Percentiles rank a stretch among this genome's conserved stretches.
Evolutionary conservation across 2,329 filamentous ascomycete genomes (phyloP).

Genomic region (Graphilbum ipis-grandicollis): DNA sequence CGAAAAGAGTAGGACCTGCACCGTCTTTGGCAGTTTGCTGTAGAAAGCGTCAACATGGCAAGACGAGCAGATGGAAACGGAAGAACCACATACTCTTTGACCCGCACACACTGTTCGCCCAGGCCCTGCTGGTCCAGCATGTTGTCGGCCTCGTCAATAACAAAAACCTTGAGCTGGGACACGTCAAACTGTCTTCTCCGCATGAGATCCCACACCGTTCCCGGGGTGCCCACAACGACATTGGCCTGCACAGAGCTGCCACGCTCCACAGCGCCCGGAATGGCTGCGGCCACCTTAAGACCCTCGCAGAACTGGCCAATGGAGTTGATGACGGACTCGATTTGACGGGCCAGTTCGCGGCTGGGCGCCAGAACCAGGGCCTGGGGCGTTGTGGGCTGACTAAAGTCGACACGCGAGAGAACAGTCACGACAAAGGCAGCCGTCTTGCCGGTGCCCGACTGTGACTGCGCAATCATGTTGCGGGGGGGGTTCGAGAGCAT

Average conservation of each 20-base stretch:
- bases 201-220: conserved; percentile 79
- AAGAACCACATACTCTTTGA: conserved; percentile 58
- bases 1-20: conserved; percentile 91
- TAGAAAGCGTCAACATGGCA: background rate
- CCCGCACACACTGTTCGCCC: conserved; percentile 83
- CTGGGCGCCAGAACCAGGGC: conserved; percentile 81
- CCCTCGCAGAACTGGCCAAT: conserved; percentile 74
- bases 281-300: conserved; percentile 61
- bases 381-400: conserved; percentile 53
- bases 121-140: conserved; percentile 95
- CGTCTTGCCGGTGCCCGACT: conserved; percentile 96
- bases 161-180: conserved; percentile 59
- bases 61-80: background rate
- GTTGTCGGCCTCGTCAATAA: conserved; percentile 94
- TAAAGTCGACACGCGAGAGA: conserved; percentile 68
- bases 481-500: conserved; percentile 72
- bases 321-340: conserved; percentile 63
- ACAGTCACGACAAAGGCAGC: conserved; percentile 91
- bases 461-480: conserved; percentile 97
- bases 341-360: conserved; percentile 87
- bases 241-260: conserved; percentile 54
- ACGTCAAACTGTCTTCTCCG: conserved; percentile 58
- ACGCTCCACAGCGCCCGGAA: conserved; percentile 59
- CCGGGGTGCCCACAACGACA: conserved; percentile 83
- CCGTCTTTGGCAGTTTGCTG: conserved; percentile 52